phyloP scores from a whole-genome alignment of 495 filamentous ascomycete species.

The Physcia stellaris region DNA sequence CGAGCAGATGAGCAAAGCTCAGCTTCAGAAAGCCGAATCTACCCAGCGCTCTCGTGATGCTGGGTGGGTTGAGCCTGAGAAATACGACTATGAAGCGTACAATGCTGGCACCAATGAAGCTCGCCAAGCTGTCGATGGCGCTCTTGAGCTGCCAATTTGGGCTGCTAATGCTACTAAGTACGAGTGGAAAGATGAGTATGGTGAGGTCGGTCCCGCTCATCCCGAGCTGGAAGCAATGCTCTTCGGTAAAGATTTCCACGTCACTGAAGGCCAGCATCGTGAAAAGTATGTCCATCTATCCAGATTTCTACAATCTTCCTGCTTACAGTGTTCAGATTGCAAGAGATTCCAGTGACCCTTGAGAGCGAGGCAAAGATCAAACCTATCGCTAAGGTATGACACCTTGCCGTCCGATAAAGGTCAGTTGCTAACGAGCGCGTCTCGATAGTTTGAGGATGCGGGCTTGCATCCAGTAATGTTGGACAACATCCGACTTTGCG shows the following conservation, averaged over 20 bases:
- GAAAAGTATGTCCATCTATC: conserved; percentile 32
- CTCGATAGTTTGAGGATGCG: conserved; percentile 60
- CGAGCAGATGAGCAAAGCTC: conserved; percentile 19
- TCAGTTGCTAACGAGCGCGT: conserved; percentile 3
- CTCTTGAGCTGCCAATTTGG: conserved; percentile 27
- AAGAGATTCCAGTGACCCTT: conserved; percentile 41
- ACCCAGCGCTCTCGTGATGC: conserved; percentile 20
- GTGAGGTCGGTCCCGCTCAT: conserved; percentile 64
- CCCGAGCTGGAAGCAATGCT: conserved; percentile 56
- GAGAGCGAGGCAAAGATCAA: conserved; percentile 40
- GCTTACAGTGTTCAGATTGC: no score
- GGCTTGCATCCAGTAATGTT: conserved; percentile 76
- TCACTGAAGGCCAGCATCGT: conserved; percentile 24
- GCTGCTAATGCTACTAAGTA: conserved; percentile 50
- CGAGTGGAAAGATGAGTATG: conserved; percentile 73
- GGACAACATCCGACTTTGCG: conserved; percentile 57
- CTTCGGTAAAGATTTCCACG: conserved; percentile 42
- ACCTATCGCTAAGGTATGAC: conserved; percentile 34
- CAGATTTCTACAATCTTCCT: no score
- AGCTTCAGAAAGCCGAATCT: conserved; percentile 22
- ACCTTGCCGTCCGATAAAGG: not conserved
- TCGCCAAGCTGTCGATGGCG: not conserved
- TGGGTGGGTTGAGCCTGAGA: conserved; percentile 39
- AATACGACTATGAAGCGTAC: conserved; percentile 42
- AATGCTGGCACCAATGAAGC: conserved; percentile 7